A percentile compares a stretch with the other conserved stretches of the same genome.
Conservation (phyloP, 768 basidiomycete species). For the Leucocoprinus leucothites region DNA sequence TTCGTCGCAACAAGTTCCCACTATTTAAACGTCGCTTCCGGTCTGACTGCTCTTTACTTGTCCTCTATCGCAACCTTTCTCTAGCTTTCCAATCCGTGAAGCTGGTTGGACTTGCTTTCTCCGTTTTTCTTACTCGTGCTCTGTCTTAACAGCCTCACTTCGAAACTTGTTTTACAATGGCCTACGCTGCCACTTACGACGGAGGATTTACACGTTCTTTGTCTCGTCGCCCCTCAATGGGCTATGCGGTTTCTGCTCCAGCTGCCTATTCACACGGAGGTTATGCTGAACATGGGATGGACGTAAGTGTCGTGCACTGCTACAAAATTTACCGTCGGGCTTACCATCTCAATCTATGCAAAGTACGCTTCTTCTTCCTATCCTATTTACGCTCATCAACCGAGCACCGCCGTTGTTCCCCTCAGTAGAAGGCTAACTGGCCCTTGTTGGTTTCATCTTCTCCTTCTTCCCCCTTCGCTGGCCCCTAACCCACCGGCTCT, state of each 20-base stretch:
- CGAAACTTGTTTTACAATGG: constrained; percentile 8
- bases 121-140: not conserved
- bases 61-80: not conserved
- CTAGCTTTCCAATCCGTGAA: not conserved
- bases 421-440: constrained; percentile 37
- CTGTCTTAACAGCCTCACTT: not conserved
- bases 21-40: constrained; percentile 1
- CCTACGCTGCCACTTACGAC: constrained; percentile 22
- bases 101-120: not conserved
- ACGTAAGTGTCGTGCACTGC: constrained; percentile 29
- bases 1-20: not conserved
- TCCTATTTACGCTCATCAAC: constrained; percentile 40
- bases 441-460: constrained; percentile 31
- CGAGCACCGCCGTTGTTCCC: constrained; percentile 32
- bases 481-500: not conserved
- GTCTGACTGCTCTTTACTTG: not conserved
- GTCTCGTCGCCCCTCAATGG: constrained; percentile 39
- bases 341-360: constrained; percentile 9
- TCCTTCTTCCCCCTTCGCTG: not conserved
- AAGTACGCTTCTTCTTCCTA: constrained; percentile 46
- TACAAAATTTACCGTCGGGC: not conserved
- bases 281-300: constrained; percentile 40
- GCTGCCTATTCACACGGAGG: constrained; percentile 30
- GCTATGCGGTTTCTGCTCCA: constrained; percentile 25
- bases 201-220: constrained; percentile 24